Base-by-base conservation (phyloP, 2,329 filamentous ascomycete species). In the Fusarium haematococcum region DNA sequence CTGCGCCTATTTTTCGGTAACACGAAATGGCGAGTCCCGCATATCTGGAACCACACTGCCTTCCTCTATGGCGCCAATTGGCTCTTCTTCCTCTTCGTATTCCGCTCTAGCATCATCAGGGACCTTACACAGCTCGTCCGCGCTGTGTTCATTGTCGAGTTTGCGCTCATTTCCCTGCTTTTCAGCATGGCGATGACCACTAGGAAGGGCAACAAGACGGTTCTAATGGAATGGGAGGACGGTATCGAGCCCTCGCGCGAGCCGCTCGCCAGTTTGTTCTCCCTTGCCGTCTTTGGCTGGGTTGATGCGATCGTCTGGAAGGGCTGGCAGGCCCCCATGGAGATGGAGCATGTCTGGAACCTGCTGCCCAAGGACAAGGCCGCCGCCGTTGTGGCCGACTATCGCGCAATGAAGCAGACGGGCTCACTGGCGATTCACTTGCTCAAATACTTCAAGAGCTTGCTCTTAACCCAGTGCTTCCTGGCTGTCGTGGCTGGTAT, bases 41-140 rank as follows among this genome's bases (percentile, higher is more conserved):
- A 89, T 68, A 85, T 98, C 10, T 99, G 97, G 97, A 95, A 96
- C 80, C 97, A 99, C 83, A 98, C 97, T 0, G 93, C 95, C 23
- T 85, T 89, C 72, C 91, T 99, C 63, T 99, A 99, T 83, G 89
- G 90, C 64, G 86, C 91, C 63, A 92, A 95, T 81, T 99, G 96
- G 95, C 79, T 97, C 6, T 92, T 95, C 79, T 88, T 88, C 10
- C 73, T 96, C 27, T 86, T 95, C 75, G 84, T 96, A 7, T 97
- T 98, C 85, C 94, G 97, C 67, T 98, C 96, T 4, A 92, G 90
- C 62, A 84, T 98, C 68, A 91, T 98, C 71, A 92, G 97, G 32
- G 48, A 52, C 27, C 81, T 92, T 94, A 0, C 87, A 86, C 59
- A 94, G 93, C 9, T 83, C 81, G 63, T 82, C 91, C 43, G 86